These are phyloP conservation scores for Tuber umbilicatum DNA, from an alignment of 495 filamentous ascomycete species.

Conservation along the genomic window DNA sequence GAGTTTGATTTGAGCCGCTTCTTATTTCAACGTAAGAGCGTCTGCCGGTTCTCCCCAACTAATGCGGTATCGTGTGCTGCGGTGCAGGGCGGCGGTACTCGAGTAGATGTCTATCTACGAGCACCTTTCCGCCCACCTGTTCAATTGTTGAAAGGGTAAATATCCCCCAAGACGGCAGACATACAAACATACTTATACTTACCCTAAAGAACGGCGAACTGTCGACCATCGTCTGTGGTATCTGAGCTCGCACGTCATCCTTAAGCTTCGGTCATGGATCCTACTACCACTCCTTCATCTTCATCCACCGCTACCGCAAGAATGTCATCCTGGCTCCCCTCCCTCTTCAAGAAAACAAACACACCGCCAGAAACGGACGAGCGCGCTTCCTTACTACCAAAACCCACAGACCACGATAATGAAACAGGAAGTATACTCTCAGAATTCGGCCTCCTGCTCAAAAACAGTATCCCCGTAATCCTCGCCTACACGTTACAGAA, in stretches of 20 bases:
- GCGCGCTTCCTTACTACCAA: slow-evolving; percentile 28
- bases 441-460: slow-evolving; percentile 65
- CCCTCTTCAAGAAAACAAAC: slow-evolving; percentile 15
- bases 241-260: neutral
- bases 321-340: slow-evolving; percentile 30
- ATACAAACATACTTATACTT: neutral
- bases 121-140: neutral
- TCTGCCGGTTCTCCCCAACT: no score
- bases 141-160: neutral
- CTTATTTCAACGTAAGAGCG: no score
- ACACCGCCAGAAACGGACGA: slow-evolving; percentile 34
- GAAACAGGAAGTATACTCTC: slow-evolving; percentile 44
- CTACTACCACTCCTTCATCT: neutral
- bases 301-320: slow-evolving; percentile 4
- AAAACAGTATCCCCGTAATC: slow-evolving; percentile 71
- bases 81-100: neutral
- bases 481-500: slow-evolving; percentile 85
- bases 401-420: slow-evolving; percentile 18
- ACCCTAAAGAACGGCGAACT: neutral
- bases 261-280: slow-evolving; percentile 7
- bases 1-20: no score
- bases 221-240: neutral
- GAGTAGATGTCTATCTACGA: neutral
- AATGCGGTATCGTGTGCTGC: neutral
- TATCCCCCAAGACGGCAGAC: neutral